A percentile compares a stretch with the other conserved stretches of the same genome.
Evolutionary conservation across 1,139 yeast species (phyloP).

Genomic region (Yamadazyma aaseri): DNA sequence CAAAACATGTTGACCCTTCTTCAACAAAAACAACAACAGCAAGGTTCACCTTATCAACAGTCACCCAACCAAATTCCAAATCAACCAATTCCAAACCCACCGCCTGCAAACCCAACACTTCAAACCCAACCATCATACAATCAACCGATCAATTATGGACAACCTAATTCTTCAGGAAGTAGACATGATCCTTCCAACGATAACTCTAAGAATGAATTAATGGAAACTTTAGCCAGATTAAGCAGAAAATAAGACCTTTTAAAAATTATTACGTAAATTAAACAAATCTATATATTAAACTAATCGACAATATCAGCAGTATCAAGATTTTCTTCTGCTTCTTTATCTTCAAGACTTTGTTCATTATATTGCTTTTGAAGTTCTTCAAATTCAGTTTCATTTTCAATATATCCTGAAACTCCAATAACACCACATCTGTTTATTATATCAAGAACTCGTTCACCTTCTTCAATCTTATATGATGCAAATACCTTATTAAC

Average conservation of each 20-base stretch:
- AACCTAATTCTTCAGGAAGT: constrained; percentile 5
- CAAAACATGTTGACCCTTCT: constrained; percentile 47
- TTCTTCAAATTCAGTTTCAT: constrained; percentile 69
- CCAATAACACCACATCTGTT: constrained; percentile 84
- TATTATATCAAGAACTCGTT: constrained; percentile 66
- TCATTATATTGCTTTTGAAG: constrained; percentile 51
- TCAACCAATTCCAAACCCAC: too few species aligned
- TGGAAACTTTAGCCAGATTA: constrained; percentile 38
- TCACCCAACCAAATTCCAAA: too few species aligned
- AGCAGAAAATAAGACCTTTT: constrained; percentile 18
- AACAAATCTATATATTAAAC: background rate
- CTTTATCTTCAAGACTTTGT: constrained; percentile 17
- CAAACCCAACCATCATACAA: constrained; percentile 7
- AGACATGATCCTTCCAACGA: background rate
- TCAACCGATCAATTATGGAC: constrained; percentile 20
- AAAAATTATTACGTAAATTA: background rate
- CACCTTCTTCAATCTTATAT: constrained; percentile 80
- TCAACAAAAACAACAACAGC: constrained; percentile 23
- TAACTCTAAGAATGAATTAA: constrained; percentile 1
- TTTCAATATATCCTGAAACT: constrained; percentile 72
- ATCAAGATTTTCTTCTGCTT: constrained; percentile 12
- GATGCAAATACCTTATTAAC: constrained; percentile 81
- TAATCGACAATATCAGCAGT: constrained; percentile 29
- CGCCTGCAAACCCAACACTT: background rate
- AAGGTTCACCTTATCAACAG: constrained; percentile 7